Conservation (phyloP, 2,329 filamentous ascomycete genomes). For the Penicillium sumatraense region DNA sequence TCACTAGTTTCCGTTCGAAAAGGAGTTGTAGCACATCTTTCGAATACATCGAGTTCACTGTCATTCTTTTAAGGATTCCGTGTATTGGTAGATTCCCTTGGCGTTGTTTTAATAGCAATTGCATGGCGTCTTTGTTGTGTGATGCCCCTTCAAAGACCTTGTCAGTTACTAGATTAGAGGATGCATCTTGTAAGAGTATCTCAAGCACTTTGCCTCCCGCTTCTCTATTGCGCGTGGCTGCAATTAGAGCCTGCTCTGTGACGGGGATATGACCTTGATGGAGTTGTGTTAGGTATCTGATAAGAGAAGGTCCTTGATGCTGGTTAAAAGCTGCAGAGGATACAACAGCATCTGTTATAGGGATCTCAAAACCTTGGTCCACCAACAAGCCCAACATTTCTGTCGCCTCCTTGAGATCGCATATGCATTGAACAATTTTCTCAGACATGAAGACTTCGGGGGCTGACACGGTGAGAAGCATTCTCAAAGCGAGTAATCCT, state of each 20-base stretch:
- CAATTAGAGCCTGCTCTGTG: background rate
- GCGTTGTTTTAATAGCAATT: background rate
- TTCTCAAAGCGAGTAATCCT: background rate
- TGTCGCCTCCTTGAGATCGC: background rate
- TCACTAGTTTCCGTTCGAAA: background rate
- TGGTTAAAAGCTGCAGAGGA: background rate
- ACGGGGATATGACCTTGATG: background rate
- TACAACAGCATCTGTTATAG: background rate
- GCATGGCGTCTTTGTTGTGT: background rate
- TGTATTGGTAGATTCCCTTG: background rate
- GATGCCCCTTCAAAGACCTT: background rate
- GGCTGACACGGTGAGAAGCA: background rate
- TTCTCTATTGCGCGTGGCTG: background rate
- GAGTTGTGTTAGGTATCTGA: background rate
- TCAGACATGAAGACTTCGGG: background rate
- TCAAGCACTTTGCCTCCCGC: background rate
- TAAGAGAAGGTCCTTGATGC: background rate
- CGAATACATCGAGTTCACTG: background rate
- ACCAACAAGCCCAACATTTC: background rate
- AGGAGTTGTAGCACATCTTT: background rate
- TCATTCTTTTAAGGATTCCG: background rate
- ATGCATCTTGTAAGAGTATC: background rate
- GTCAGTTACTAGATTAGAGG: background rate
- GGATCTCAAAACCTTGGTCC: background rate
- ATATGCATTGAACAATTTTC: background rate